These are phyloP conservation scores for Penicillium janthinellum DNA, from an alignment of 2,329 filamentous ascomycete species.

Conservation along the genomic window DNA sequence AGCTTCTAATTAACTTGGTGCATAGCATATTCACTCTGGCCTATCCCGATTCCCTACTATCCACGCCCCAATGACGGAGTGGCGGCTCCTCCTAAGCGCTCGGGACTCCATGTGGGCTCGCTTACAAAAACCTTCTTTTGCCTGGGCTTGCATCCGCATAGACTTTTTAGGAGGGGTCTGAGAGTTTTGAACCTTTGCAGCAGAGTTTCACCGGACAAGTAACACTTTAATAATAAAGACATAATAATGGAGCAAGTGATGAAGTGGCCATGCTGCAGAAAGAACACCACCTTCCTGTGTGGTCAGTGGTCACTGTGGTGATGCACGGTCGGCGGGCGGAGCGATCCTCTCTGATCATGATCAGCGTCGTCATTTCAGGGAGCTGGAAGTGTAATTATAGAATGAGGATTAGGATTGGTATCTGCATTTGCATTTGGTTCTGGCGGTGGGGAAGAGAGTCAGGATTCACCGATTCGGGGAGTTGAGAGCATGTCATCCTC, in stretches of 20 bases:
- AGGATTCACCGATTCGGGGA: background rate
- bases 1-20: no score
- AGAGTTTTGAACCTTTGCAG: background rate
- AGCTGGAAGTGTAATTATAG: conserved; percentile 2
- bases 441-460: background rate
- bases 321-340: conserved; percentile 4
- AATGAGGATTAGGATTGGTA: background rate
- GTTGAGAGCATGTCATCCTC: background rate
- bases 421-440: background rate
- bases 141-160: conserved; percentile 1
- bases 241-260: no score
- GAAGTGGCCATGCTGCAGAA: background rate
- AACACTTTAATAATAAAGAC: background rate
- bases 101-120: conserved; percentile 20
- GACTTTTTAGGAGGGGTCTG: background rate
- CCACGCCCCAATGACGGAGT: conserved; percentile 2
- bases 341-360: background rate
- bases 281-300: background rate
- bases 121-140: conserved; percentile 22
- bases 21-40: no score
- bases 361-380: background rate
- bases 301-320: background rate
- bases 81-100: conserved; percentile 25
- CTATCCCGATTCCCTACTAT: no score
- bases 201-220: background rate